These are phyloP conservation scores for Luffa aegyptiaca DNA, from an alignment of 306 rosid species.

Conservation along the genomic window DNA sequence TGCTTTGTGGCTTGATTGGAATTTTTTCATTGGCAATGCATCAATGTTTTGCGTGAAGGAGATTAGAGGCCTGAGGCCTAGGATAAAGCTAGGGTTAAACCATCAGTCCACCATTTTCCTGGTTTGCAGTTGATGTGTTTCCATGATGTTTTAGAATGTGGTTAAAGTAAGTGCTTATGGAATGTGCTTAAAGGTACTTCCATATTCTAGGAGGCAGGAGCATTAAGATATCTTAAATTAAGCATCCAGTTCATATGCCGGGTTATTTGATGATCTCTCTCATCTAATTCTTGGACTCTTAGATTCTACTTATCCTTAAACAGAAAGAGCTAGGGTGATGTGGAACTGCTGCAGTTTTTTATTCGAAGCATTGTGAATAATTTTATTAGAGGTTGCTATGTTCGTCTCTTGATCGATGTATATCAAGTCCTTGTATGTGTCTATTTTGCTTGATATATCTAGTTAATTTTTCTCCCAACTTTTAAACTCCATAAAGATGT, in stretches of 20 bases:
- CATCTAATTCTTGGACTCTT: not conserved
- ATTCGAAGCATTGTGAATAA: not conserved
- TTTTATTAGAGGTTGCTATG: not conserved
- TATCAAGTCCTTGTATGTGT: not conserved
- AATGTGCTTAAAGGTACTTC: not conserved
- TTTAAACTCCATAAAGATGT: not conserved
- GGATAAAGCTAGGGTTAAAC: not conserved
- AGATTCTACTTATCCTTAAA: not conserved
- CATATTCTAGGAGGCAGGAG: not conserved
- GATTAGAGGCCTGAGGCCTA: not conserved
- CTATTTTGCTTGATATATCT: not conserved
- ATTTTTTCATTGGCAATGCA: not conserved
- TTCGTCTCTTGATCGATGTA: not conserved
- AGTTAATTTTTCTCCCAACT: not conserved
- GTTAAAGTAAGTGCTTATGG: not conserved
- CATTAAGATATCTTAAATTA: not conserved
- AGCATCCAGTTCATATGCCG: not conserved
- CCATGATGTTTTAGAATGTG: not conserved
- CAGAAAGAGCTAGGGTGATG: not conserved
- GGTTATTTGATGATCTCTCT: not conserved
- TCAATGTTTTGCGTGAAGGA: not conserved
- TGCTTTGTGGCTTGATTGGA: not conserved
- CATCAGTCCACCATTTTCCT: not conserved
- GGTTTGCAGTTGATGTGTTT: not conserved
- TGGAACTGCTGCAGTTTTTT: not conserved